Percentiles rank a stretch among this genome's conserved stretches.
Evolutionary conservation across 805 yeast species (phyloP).

Genomic region (Metschnikowia gelsemii): DNA sequence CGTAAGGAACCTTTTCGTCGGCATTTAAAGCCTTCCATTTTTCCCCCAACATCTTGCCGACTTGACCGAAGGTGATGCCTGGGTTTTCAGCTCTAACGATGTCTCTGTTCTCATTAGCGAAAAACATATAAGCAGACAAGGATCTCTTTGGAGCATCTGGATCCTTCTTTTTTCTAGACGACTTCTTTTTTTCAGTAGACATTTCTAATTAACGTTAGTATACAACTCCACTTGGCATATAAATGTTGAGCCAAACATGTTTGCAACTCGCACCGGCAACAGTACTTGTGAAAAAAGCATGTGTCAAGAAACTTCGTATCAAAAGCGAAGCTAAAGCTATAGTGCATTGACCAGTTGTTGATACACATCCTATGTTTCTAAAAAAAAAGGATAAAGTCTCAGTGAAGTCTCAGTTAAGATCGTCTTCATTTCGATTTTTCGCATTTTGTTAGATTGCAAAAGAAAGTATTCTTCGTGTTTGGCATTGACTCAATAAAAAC

Average conservation of each 20-base stretch:
- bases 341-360: too few relatives aligned
- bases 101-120: conserved; percentile 97
- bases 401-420: too few relatives aligned
- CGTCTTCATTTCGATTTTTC: too few relatives aligned
- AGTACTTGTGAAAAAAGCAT: too few relatives aligned
- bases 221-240: too few relatives aligned
- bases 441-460: too few relatives aligned
- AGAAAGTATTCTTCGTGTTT: too few relatives aligned
- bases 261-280: conserved; percentile 3
- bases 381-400: too few relatives aligned
- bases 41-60: conserved; percentile 93
- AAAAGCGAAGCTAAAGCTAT: too few relatives aligned
- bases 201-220: conserved; percentile 16
- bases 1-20: conserved; percentile 87
- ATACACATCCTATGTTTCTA: too few relatives aligned
- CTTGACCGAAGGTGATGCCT: conserved; percentile 89
- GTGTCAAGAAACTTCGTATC: neutral
- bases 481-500: too few relatives aligned
- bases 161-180: conserved; percentile 58
- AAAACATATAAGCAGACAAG: conserved; percentile 97
- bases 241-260: neutral
- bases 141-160: conserved; percentile 99
- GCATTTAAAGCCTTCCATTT: conserved; percentile 89
- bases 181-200: conserved; percentile 42
- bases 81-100: conserved; percentile 94